Conservation (phyloP, 306 rosid genomes). For the Inga leiocalycina region DNA sequence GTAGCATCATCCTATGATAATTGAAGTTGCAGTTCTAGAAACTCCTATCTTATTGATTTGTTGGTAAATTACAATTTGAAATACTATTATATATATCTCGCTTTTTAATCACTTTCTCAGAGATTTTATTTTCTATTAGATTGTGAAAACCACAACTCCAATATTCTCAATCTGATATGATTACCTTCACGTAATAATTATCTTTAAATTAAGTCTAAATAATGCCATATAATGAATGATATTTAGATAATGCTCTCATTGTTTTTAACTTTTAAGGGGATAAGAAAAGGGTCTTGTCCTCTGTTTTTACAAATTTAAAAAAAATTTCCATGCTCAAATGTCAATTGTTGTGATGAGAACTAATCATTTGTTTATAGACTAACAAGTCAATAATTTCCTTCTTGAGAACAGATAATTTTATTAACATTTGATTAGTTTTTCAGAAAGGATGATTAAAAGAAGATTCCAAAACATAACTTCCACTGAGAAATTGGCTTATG, state of each 20-base stretch:
- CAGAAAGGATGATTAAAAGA: no score
- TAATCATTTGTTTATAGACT: conserved; percentile 19
- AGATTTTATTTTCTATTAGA: background rate
- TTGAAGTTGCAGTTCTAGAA: background rate
- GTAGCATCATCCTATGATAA: background rate
- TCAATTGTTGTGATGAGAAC: background rate
- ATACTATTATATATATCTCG: background rate
- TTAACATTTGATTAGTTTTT: no score
- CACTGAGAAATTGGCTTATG: background rate
- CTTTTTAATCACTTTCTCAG: background rate
- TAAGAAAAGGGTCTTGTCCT: background rate
- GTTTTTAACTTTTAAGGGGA: conserved; percentile 1
- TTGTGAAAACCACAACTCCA: background rate
- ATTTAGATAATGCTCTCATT: conserved; percentile 1
- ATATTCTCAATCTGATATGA: conserved; percentile 20
- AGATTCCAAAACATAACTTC: background rate
- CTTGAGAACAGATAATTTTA: background rate
- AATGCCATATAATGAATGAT: conserved; percentile 20
- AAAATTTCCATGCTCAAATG: background rate
- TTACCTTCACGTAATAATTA: conserved; percentile 22
- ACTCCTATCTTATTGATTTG: background rate
- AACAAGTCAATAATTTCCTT: background rate
- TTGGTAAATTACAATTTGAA: background rate
- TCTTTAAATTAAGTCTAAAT: conserved; percentile 6
- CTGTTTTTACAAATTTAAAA: background rate